Evolutionary conservation across 192 early-diverging fungal species (phyloP).

Genomic region (Coemansia sp.): DNA sequence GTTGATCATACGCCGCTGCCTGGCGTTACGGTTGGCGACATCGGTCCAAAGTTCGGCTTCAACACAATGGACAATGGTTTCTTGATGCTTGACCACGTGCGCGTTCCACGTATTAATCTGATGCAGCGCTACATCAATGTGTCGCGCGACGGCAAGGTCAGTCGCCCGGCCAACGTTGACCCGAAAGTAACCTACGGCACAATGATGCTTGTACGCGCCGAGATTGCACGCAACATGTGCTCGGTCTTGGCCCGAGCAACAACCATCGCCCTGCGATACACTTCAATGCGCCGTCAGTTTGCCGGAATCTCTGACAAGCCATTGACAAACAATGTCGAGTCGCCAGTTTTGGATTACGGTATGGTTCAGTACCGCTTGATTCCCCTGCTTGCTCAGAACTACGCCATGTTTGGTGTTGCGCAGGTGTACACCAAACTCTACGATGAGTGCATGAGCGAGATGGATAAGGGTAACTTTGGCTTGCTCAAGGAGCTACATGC

Average conservation of each 20-base stretch:
- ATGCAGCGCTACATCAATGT: conserved; percentile 73
- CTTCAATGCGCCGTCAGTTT: conserved; percentile 71
- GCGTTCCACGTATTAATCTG: conserved; percentile 75
- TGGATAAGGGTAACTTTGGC: conserved; percentile 60
- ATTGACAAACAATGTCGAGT: conserved; percentile 47
- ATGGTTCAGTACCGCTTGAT: conserved; percentile 77
- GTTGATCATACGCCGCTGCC: conserved; percentile 68
- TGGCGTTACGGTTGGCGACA: conserved; percentile 82
- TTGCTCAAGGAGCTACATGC: conserved; percentile 73
- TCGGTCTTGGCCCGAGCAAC: conserved; percentile 63
- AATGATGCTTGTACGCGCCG: conserved; percentile 79
- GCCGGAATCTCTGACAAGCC: conserved; percentile 49
- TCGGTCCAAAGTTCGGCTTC: conserved; percentile 88
- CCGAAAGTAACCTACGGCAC: conserved; percentile 81
- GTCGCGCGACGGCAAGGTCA: conserved; percentile 65
- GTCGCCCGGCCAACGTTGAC: conserved; percentile 66
- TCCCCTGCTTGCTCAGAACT: conserved; percentile 68
- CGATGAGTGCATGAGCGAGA: conserved; percentile 57
- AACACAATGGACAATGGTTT: conserved; percentile 85
- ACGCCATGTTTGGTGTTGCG: conserved; percentile 69
- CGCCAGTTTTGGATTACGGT: conserved; percentile 71
- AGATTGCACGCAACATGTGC: conserved; percentile 64
- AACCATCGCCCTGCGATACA: conserved; percentile 71
- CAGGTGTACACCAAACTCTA: conserved; percentile 64
- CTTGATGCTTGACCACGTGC: conserved; percentile 77